A percentile compares a stretch with the other conserved stretches of the same genome.
Evolutionary conservation across 345 rosid genomes (phyloP).

Genomic region (Populus deltoides): DNA sequence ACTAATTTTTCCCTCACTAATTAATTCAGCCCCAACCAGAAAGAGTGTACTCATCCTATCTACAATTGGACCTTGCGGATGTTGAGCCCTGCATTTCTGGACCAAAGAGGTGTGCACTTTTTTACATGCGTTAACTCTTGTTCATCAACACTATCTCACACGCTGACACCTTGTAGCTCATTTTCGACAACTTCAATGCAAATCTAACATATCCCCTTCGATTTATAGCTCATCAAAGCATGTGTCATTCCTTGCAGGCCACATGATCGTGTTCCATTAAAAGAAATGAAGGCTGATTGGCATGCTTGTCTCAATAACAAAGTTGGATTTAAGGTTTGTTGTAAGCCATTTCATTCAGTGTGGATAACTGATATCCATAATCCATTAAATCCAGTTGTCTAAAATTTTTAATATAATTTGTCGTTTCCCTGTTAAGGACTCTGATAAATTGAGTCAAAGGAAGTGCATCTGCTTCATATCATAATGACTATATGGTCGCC

Average conservation of each 20-base stretch:
- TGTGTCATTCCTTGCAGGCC: conserved; percentile 50
- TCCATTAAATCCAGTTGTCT: too few relatives aligned
- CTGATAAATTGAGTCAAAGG: too few relatives aligned
- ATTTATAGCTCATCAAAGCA: background rate
- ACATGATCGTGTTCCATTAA: conserved; percentile 90
- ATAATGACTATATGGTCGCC: too few relatives aligned
- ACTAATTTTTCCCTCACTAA: too few relatives aligned
- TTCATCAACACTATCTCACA: background rate
- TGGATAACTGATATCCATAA: too few relatives aligned
- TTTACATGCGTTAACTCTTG: too few relatives aligned
- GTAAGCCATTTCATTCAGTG: background rate
- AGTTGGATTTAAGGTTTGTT: conserved; percentile 86
- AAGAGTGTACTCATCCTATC: conserved; percentile 70
- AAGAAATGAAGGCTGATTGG: conserved; percentile 97
- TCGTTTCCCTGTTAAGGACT: too few relatives aligned
- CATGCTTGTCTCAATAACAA: conserved; percentile 81
- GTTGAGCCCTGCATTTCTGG: conserved; percentile 98
- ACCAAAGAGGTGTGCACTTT: conserved; percentile 68
- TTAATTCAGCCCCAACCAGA: conserved; percentile 71
- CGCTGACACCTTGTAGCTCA: conserved; percentile 7
- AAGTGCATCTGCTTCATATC: too few relatives aligned
- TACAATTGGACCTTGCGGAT: conserved; percentile 64
- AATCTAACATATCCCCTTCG: background rate
- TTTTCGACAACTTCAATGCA: background rate
- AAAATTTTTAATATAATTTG: too few relatives aligned